Evolutionary conservation across 805 yeast genomes (phyloP), one percentile per base, ranked within the genome.

Genomic region (Blastobotrys terrestris): DNA sequence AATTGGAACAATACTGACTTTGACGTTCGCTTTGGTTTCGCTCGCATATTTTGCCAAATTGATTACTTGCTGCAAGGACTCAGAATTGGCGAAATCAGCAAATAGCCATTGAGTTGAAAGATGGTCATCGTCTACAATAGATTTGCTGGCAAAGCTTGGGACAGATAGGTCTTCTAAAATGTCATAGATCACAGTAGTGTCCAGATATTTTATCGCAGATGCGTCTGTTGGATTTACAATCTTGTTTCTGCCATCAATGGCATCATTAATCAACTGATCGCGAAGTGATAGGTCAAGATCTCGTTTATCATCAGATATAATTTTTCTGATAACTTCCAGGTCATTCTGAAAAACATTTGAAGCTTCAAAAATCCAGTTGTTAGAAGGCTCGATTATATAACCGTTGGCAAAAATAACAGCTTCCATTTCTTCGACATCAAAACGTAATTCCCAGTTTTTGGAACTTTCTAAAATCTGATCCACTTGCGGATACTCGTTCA

Each of bases 361-460:
- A 6, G 58, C 53, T 6, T 53, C 51, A 5, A 48, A 15, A 20
- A 58, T 39, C 62, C 61, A 58, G 11, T 50, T 53, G 11, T 46
- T 42, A 7, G 61, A 31, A 15, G 55, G 47, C 16, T 50, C 52
- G 8, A 59, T 15, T 13, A 61, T 40, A 3, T 54, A 55, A 44
- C 98, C 98, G 66, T 92, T 86, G 26, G 81, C 79, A 48, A 89
- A 75, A 2, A 88, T 69, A 0, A 77, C 66, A 0, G 92, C 83
- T 1, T 65, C 63, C 0, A 61, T 60, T 22, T 83, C 66, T 3
- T 77, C 73, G 39, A 81, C 71, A 0, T 66, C 69, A 45, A 72
- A 60, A 3, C 64, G 59, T n/a, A 55, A 50, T 7, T 54, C 43
- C 75, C 75, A 72, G 3, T 58, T 53, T 2, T 20, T 39, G 1